Evolutionary conservation across 176 grass and related monocot genomes (phyloP).

Genomic region (Zoysia pacifica): DNA sequence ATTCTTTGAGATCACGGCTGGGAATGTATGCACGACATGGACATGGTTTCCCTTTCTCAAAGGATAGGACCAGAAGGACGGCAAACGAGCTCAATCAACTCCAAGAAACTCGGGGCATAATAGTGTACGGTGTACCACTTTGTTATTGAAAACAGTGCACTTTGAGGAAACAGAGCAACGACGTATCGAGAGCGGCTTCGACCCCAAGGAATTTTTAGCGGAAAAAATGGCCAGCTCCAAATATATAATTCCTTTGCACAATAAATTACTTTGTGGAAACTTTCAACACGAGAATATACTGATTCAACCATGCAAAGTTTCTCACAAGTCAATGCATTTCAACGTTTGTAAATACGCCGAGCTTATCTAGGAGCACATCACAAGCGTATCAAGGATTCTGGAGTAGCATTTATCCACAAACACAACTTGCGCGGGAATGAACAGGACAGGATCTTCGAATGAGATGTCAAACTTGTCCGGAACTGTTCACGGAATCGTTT

Average conservation of each 20-base stretch:
- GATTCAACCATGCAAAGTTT: not conserved
- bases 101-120: not conserved
- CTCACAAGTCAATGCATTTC: no score
- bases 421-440: not conserved
- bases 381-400: not conserved
- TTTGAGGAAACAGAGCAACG: not conserved
- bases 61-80: not conserved
- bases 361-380: not conserved
- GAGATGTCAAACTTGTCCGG: constrained; percentile 24
- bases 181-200: not conserved
- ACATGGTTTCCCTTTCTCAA: not conserved
- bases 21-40: not conserved
- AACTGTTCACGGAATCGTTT: not conserved
- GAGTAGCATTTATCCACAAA: not conserved
- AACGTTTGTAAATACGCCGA: no score
- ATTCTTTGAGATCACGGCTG: not conserved
- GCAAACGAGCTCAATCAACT: not conserved
- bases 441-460: not conserved
- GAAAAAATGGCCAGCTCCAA: no score
- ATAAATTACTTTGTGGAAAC: no score
- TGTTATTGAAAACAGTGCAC: not conserved
- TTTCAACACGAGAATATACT: not conserved
- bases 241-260: no score
- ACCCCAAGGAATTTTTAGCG: not conserved
- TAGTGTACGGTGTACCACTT: not conserved